Base-by-base conservation (phyloP, 176 grass and related monocot species). In the Rhynchospora pubera region DNA sequence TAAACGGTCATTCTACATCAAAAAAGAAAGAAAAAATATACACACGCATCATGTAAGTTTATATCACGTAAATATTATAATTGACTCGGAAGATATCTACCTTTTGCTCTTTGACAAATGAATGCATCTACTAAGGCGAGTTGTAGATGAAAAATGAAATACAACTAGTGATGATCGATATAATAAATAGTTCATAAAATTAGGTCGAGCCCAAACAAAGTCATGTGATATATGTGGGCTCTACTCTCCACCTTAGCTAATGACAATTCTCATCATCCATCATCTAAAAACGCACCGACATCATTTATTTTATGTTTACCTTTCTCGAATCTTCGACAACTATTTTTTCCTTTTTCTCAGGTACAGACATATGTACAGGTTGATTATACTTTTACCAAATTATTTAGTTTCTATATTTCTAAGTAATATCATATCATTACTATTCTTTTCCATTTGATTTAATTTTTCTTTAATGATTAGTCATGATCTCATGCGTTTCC, bases 141-240 rank as follows among this genome's bases (percentile, higher is more conserved):
- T 6, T 39, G 43, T 23, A 47, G 42, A 71, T 73, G 68, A 18
- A 73, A 73, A 10, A 73, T 6, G 45, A 73, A 50, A 23, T 23
- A 18, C 55, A 18, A n/a, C 32, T 34, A 2, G 22, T 72, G 22
- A 15, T 48, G 9, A 22, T 24, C 7, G 24, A 11, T 18, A 76
- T 51, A 23, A 76, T 76, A 55, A 76, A 82, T 82, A 66, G 10
- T 65, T 18, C 15, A 82, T 5, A 65, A 66, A 82, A 64, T 65
- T 82, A 62, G 42, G 79, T 65, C 45, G 34, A 66, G 34, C 61
- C 0, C 59, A 65, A 82, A 82, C 79, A 82, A 82, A 65, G 62
- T 82, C 79, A 65, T 82, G 79, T 82, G 79, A 81, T 81, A 81
- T 81, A 45, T 28, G 78, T 64, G 78, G 78, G 57, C 34, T 46